A percentile compares a stretch with the other conserved stretches of the same genome.
These are phyloP conservation scores for Rhodamnia argentea DNA, from an alignment of 345 rosid genomes.

Conservation along the genomic window DNA sequence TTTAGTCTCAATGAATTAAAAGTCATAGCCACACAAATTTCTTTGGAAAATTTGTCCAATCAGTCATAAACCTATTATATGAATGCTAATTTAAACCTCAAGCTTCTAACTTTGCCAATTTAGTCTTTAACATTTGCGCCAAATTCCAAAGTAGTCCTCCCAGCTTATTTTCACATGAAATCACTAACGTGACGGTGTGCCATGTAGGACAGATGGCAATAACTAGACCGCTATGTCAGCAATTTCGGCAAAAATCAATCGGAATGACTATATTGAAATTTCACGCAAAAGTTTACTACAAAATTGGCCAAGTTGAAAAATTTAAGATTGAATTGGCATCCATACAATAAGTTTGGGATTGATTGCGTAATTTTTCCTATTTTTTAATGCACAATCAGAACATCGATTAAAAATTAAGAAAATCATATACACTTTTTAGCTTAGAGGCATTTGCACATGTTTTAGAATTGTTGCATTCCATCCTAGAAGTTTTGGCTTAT, in stretches of 20 bases:
- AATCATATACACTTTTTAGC: neutral
- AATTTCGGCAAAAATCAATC: rapidly evolving
- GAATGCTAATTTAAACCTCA: neutral
- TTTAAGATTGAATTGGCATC: neutral
- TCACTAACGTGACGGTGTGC: too few relatives aligned
- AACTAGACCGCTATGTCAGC: rapidly evolving
- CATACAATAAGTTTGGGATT: neutral
- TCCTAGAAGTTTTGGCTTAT: neutral
- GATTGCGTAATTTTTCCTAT: neutral
- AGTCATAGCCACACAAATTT: neutral
- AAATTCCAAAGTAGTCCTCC: too few relatives aligned
- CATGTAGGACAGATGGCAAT: neutral
- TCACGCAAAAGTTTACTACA: neutral
- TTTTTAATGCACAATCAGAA: neutral
- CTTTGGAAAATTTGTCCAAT: neutral
- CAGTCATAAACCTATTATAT: neutral
- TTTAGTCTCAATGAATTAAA: neutral
- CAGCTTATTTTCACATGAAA: neutral
- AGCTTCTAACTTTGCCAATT: neutral
- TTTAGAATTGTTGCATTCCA: neutral
- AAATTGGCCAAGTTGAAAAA: neutral
- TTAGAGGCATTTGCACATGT: neutral
- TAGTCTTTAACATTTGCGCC: neutral
- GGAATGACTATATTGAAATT: neutral
- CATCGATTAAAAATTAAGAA: neutral